Evolutionary conservation across 345 rosid genomes (phyloP).

Genomic region (Gynandropsis gynandra): DNA sequence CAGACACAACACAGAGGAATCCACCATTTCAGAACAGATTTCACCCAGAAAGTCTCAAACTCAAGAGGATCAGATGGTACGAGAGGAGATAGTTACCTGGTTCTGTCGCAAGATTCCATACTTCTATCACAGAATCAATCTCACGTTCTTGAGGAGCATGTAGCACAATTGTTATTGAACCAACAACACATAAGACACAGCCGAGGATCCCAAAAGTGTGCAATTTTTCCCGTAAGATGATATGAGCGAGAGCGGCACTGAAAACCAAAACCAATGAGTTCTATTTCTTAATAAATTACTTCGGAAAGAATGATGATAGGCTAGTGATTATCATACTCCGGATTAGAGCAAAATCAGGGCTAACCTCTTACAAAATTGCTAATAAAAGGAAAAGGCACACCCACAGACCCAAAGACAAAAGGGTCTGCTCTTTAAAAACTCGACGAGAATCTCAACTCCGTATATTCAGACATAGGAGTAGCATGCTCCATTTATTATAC

Average conservation of each 20-base stretch:
- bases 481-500: too few species aligned
- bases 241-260: conserved; percentile 85
- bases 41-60: background rate
- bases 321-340: conserved; percentile 9
- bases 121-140: conserved; percentile 72
- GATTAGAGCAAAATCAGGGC: background rate
- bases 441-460: background rate
- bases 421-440: background rate
- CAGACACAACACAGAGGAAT: conserved; percentile 17
- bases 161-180: conserved; percentile 77
- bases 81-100: conserved; percentile 40
- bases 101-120: conserved; percentile 95
- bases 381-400: background rate
- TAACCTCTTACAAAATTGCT: background rate
- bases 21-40: background rate
- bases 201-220: conserved; percentile 85
- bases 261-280: conserved; percentile 11
- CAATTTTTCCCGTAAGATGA: conserved; percentile 65
- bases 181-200: conserved; percentile 85
- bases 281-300: background rate
- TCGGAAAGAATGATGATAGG: background rate
- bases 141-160: conserved; percentile 95
- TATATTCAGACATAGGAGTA: background rate
- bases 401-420: too few species aligned
- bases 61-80: background rate